A percentile compares a stretch with the other conserved stretches of the same genome.
Evolutionary conservation across 2,329 filamentous ascomycete species (phyloP).

Genomic region (Verticillium zaregamsianum): DNA sequence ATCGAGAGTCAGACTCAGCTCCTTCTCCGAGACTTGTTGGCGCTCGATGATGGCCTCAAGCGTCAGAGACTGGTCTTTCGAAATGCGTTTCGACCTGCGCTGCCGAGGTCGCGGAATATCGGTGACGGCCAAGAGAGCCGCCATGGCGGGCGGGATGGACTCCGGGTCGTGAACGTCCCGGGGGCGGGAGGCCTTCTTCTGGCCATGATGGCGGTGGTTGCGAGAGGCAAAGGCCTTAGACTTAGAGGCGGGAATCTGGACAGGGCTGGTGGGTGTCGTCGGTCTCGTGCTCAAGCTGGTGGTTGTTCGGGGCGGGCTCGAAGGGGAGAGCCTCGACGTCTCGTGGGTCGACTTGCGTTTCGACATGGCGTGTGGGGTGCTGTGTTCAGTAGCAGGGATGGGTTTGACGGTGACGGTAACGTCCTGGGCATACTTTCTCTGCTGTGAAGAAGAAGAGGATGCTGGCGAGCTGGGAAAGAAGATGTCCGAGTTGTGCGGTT

Average conservation of each 20-base stretch:
- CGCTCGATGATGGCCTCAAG: conserved; percentile 53
- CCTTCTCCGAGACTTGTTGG: conserved; percentile 53
- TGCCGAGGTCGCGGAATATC: conserved; percentile 50
- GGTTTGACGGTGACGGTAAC: conserved; percentile 13
- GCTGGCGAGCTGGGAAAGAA: conserved; percentile 3
- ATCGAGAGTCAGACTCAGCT: conserved; percentile 49
- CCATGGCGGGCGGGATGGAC: conserved; percentile 54
- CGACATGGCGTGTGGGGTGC: conserved; percentile 13
- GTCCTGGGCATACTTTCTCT: conserved; percentile 16
- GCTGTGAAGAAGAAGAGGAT: conserved; percentile 11
- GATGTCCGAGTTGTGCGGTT: conserved; percentile 4
- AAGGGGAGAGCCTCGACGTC: conserved; percentile 12
- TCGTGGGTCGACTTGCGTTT: conserved; percentile 14
- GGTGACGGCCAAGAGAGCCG: conserved; percentile 57
- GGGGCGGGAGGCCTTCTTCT: conserved; percentile 28
- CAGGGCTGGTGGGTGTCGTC: conserved; percentile 40
- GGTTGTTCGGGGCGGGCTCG: conserved; percentile 14
- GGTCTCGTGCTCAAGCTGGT: conserved; percentile 13
- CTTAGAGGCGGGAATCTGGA: conserved; percentile 48
- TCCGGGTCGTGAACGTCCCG: conserved; percentile 47
- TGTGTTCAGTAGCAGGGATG: conserved; percentile 7
- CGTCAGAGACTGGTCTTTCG: conserved; percentile 33
- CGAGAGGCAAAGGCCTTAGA: conserved; percentile 31
- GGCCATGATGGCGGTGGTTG: conserved; percentile 32
- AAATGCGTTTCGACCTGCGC: conserved; percentile 23